Evolutionary conservation across 1,139 yeast genomes (phyloP), one percentile per base, ranked within the genome.

Genomic region (Blastobotrys elegans): DNA sequence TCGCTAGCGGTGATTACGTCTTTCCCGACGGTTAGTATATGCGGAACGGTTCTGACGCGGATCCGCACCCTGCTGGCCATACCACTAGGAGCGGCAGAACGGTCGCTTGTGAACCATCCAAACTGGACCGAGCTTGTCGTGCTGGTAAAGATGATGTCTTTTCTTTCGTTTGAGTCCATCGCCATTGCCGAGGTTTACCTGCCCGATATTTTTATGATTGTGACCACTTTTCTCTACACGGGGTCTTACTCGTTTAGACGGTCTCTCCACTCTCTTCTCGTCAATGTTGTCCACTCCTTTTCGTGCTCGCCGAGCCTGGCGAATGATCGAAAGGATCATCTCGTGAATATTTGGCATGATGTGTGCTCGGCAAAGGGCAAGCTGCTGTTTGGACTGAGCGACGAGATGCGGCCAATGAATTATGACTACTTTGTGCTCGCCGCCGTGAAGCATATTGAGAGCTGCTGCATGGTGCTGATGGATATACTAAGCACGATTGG

Each of bases 331-430:
- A 70, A 69, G 49, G 57, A 62, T 2, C 66, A 71, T 7, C 72
- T 87, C 14, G 74, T 74, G 47, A 69, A 71, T 1, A 74, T 84
- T 1, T 77, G 85, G 55, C 72, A 69, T 3, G 77, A 77, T 47
- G 75, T 87, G 53, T 79, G 86, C 47, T 80, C 86, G 10, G 87
- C 84, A 48, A 75, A 90, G 59, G 83, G 86, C 3, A 80, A 79
- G 56, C 76, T 85, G 72, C 69, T 86, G 52, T 86, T 86, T 67
- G 96, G 96, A 0, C 70, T 86, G 53, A 80, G 82, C n/a, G 79
- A 88, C 56, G 90, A 83, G 35, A 72, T 68, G 47, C 72, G 72
- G 40, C 67, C 69, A 29, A 58, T 67, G 16, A 65, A 68, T 13
- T 72, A 68, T 50, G 66, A 73, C 32, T 70, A 69, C 24, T 71